These are phyloP conservation scores for Fusarium clavum DNA, from an alignment of 2,329 filamentous ascomycete genomes.

Conservation along the genomic window DNA sequence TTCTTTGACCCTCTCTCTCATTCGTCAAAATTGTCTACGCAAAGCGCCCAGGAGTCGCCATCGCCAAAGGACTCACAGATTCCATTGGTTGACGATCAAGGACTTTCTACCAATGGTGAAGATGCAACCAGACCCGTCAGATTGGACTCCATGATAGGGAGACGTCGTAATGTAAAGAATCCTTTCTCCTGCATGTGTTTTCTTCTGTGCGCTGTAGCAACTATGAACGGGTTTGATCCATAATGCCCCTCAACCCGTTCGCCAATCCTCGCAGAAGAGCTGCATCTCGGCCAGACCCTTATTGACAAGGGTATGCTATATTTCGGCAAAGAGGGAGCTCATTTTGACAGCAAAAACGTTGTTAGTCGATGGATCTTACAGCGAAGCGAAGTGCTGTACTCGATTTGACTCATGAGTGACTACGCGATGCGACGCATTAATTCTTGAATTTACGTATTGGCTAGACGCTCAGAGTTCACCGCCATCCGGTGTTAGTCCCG, in stretches of 20 bases:
- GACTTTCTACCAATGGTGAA: conserved; percentile 44
- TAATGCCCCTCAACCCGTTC: conserved; percentile 39
- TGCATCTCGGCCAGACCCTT: conserved; percentile 30
- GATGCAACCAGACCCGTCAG: conserved; percentile 30
- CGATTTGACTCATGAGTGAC: conserved; percentile 9
- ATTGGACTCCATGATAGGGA: conserved; percentile 30
- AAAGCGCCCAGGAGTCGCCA: conserved; percentile 42
- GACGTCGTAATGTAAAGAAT: conserved; percentile 1
- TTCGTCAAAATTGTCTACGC: conserved; percentile 37
- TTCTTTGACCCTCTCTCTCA: conserved; percentile 16
- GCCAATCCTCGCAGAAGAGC: conserved; percentile 39
- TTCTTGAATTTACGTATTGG: conserved; percentile 20
- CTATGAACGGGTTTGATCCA: conserved; percentile 30
- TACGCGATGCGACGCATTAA: conserved; percentile 15
- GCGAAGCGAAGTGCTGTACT: conserved; percentile 1
- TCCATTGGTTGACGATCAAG: conserved; percentile 35
- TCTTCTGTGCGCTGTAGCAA: conserved; percentile 26
- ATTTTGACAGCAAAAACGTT: conserved; percentile 10
- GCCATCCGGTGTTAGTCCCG: conserved; percentile 29
- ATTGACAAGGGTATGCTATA: conserved; percentile 42
- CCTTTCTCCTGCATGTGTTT: conserved; percentile 39
- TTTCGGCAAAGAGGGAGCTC: conserved; percentile 25
- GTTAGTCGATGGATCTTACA: conserved; percentile 13
- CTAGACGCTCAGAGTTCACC: conserved; percentile 30
- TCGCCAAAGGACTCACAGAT: conserved; percentile 17